Evolutionary conservation across 2,329 filamentous ascomycete genomes (phyloP).

Genomic region (Fusarium sp.): DNA sequence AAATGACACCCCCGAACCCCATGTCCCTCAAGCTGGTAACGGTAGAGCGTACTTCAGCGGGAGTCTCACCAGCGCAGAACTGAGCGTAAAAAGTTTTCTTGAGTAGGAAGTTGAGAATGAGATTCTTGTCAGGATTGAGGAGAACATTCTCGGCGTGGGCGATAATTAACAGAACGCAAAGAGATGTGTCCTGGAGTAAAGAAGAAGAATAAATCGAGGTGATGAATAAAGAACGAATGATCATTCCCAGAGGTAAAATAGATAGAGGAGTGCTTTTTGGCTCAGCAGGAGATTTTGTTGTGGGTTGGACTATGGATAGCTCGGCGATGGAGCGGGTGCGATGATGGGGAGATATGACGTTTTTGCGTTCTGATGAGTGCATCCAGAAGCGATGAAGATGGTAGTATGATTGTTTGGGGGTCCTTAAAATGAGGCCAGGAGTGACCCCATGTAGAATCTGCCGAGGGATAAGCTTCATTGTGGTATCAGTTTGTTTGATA

Average conservation of each 20-base stretch:
- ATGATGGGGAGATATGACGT: not conserved
- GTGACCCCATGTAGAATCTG: not conserved
- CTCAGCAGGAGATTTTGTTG: not conserved
- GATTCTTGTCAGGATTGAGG: conserved; percentile 80
- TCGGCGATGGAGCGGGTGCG: conserved; percentile 12
- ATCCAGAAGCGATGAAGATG: not conserved
- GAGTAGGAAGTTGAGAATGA: conserved; percentile 74
- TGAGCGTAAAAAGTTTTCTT: conserved; percentile 89
- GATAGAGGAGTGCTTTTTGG: conserved; percentile 62
- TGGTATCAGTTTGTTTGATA: not conserved
- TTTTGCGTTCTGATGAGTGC: not conserved
- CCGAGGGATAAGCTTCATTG: not conserved
- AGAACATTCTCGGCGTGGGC: conserved; percentile 74
- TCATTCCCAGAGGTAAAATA: conserved; percentile 71
- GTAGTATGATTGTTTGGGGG: too few relatives aligned
- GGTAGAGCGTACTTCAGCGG: conserved; percentile 72
- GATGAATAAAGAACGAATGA: conserved; percentile 76
- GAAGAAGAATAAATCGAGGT: conserved; percentile 76
- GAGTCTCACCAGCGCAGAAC: conserved; percentile 86
- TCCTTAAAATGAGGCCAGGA: not conserved
- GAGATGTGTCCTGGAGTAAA: conserved; percentile 73
- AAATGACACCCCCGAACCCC: conserved; percentile 84
- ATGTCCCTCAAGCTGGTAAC: conserved; percentile 73
- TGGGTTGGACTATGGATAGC: not conserved
- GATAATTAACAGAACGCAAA: conserved; percentile 74